Evolutionary conservation across 2,329 filamentous ascomycete genomes (phyloP), one percentile per base, ranked within the genome.

Genomic region (Epichloe gansuensis): DNA sequence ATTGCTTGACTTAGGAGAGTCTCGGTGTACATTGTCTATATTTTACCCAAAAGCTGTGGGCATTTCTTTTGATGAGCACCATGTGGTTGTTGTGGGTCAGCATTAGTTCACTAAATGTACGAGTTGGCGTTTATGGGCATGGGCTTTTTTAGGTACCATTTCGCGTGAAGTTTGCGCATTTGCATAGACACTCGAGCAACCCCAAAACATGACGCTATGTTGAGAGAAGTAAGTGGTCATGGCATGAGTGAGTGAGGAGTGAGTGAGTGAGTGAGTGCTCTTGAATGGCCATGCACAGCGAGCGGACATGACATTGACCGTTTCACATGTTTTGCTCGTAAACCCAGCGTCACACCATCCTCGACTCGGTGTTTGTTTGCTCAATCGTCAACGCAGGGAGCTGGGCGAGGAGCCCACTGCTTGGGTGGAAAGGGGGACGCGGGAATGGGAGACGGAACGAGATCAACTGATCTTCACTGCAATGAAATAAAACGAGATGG

Each of bases 291-390:
- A 51, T 48, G 8, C 34, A 25, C 15, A 9, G 44, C 25, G 43
- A 13, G 9, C 34, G 17, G n/a, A 34, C 9, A 35, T 7, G 37
- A 34, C 5, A 39, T 41, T 7, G 48, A 3, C 31, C 13, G 31
- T 31, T 45, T n/a, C 49, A 51, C 49, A 38, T 28, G 34, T 45
- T 51, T 46, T 21, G 34, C 49, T 4, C 13, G 8, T 39, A 25
- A 51, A 51, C 49, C 25, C 23, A 8, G 42, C 38, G 42, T 45
- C 49, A 51, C 42, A 51, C 42, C 21, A 28, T 43, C 42, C 44
- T 44, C 28, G 35, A 50, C 34, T 17, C 8, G 28, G 28, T 31
- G 21, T 31, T 23, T 39, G 49, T 21, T 51, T 6, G 17, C n/a
- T 12, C 28, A 23, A 23, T 12, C 17, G 17, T 47, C n/a, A 17